phyloP scores from a whole-genome alignment of 805 yeast genomes.

The Brettanomyces naardenensis region DNA sequence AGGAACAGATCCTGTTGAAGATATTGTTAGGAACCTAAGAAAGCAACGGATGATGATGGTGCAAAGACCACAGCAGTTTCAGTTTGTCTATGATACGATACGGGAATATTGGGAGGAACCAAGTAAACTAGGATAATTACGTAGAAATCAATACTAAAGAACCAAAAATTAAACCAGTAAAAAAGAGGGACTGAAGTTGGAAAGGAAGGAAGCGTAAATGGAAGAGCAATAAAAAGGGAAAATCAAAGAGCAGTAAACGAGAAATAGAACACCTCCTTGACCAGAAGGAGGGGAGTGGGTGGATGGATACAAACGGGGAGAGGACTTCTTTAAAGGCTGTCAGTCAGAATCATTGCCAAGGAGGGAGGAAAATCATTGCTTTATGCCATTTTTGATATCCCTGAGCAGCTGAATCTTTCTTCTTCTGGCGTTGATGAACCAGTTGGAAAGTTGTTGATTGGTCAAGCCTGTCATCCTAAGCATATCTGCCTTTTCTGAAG shows the following conservation, averaged over 20 bases:
- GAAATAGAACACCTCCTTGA: too few species aligned
- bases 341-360: too few species aligned
- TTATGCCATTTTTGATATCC: conserved; percentile 23
- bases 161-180: too few species aligned
- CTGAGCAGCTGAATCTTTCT: conserved; percentile 45
- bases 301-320: too few species aligned
- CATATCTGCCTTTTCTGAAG: conserved; percentile 47
- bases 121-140: background rate
- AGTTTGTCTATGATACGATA: conserved; percentile 38
- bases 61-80: conserved; percentile 42
- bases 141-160: too few species aligned
- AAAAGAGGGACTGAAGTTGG: too few species aligned
- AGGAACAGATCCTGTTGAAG: conserved; percentile 32
- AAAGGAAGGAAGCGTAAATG: too few species aligned
- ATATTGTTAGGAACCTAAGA: conserved; percentile 36
- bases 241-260: too few species aligned
- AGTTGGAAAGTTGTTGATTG: conserved; percentile 50
- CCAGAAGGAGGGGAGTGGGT: too few species aligned
- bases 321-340: too few species aligned
- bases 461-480: conserved; percentile 48
- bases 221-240: conserved; percentile 1
- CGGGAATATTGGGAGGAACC: conserved; percentile 10
- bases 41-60: conserved; percentile 47
- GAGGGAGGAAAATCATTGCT: too few species aligned
- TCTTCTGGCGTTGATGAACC: conserved; percentile 59